These are phyloP conservation scores for Ilex aquifolium DNA, from an alignment of 257 asterid species.

Conservation along the genomic window DNA sequence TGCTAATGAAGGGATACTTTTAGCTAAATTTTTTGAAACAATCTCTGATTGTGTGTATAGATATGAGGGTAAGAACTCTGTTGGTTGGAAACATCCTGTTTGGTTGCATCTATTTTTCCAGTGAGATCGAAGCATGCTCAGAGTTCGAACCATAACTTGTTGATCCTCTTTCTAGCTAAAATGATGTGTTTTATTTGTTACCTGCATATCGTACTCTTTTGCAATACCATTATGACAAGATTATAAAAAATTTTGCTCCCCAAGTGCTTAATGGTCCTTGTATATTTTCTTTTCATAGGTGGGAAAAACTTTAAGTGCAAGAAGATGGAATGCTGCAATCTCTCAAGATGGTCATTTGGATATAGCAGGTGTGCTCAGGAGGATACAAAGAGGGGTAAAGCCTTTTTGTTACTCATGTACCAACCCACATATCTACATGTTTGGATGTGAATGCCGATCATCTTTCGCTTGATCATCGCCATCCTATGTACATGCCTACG, in stretches of 20 bases:
- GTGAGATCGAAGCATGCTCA: background rate
- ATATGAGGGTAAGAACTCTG: background rate
- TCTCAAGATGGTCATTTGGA: conserved; percentile 75
- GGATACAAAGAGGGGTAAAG: conserved; percentile 95
- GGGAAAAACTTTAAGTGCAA: conserved; percentile 82
- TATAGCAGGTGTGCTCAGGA: conserved; percentile 87
- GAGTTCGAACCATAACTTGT: background rate
- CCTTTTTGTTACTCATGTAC: conserved; percentile 2
- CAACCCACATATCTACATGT: background rate
- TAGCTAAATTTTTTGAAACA: background rate
- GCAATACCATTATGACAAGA: background rate
- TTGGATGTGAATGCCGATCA: background rate
- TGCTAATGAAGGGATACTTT: background rate
- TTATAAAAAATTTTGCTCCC: background rate
- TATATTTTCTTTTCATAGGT: conserved; percentile 37
- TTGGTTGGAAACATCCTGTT: background rate
- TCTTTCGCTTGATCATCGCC: background rate
- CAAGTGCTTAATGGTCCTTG: background rate
- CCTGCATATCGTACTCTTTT: background rate
- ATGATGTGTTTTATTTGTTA: background rate
- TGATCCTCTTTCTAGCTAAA: background rate
- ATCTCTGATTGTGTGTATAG: background rate
- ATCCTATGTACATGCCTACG: background rate
- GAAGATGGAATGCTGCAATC: conserved; percentile 97
- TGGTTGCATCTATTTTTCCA: no score